Percentiles rank a stretch among this genome's conserved stretches.
Conservation (phyloP, 2,329 filamentous ascomycete species). For the Paraphaeosphaeria minitans region DNA sequence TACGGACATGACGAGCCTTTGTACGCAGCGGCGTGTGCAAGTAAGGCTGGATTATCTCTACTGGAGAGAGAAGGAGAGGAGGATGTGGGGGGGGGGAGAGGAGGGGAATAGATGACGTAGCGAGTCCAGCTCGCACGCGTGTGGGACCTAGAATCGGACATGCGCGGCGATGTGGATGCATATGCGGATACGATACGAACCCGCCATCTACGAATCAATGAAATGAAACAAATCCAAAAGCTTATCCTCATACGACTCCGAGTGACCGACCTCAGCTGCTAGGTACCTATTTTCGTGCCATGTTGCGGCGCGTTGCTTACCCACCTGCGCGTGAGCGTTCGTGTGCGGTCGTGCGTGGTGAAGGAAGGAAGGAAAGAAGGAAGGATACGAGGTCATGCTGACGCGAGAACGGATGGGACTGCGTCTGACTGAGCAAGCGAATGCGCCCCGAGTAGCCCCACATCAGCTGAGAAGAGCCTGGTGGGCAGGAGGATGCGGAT, state of each 20-base stretch:
- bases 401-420: neutral
- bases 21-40: conserved; percentile 7
- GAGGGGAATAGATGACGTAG: neutral
- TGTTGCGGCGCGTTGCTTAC: neutral
- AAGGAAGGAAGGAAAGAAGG: neutral
- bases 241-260: too few species aligned
- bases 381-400: conserved; percentile 3
- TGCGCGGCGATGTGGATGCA: neutral
- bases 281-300: neutral
- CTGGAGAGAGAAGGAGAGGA: too few species aligned
- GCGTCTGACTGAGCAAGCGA: neutral
- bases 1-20: neutral
- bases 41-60: conserved; percentile 1
- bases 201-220: neutral
- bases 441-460: neutral
- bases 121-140: neutral
- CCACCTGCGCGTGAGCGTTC: neutral
- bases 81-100: too few species aligned
- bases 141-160: neutral
- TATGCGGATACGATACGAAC: neutral
- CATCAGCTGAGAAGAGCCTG: conserved; percentile 5
- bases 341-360: too few species aligned
- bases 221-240: neutral
- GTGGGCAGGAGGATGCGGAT: neutral
- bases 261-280: neutral